These are phyloP conservation scores for Fusarium zealandicum DNA, from an alignment of 2,329 filamentous ascomycete genomes.

Conservation along the genomic window DNA sequence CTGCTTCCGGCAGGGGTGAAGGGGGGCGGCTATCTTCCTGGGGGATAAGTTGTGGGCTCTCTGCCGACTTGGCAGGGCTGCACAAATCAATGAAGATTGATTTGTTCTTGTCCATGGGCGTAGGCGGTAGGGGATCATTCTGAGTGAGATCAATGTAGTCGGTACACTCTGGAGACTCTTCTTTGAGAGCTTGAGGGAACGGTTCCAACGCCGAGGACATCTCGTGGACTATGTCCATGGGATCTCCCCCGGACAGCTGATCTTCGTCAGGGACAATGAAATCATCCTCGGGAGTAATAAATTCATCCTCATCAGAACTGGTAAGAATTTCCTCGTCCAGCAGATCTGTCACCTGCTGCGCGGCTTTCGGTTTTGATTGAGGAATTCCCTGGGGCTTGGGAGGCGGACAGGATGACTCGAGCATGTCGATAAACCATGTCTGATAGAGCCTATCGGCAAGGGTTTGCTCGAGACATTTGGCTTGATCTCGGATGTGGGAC, in stretches of 20 bases:
- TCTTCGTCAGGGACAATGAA: conserved; percentile 50
- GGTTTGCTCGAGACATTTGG: conserved; percentile 67
- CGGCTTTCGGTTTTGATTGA: conserved; percentile 14
- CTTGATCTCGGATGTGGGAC: conserved; percentile 61
- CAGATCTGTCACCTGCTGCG: conserved; percentile 3
- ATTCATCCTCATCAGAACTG: conserved; percentile 58
- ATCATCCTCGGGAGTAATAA: conserved; percentile 53
- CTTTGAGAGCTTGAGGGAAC: conserved; percentile 22
- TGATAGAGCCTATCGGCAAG: conserved; percentile 66
- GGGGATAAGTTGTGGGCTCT: background rate
- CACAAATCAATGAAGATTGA: conserved; percentile 39
- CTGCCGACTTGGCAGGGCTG: conserved; percentile 26
- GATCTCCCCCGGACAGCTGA: background rate
- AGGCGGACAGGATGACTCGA: conserved; percentile 52
- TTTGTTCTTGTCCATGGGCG: background rate
- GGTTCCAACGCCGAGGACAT: background rate
- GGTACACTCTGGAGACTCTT: conserved; percentile 26
- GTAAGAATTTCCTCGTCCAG: conserved; percentile 59
- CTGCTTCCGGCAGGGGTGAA: background rate
- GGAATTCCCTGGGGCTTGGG: conserved; percentile 45
- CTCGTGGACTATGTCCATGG: conserved; percentile 15
- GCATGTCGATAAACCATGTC: conserved; percentile 57
- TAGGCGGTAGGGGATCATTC: conserved; percentile 26
- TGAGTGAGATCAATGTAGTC: conserved; percentile 44
- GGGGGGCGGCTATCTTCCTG: background rate